These are phyloP conservation scores for Salix udensis DNA, from an alignment of 345 rosid genomes.

Conservation along the genomic window DNA sequence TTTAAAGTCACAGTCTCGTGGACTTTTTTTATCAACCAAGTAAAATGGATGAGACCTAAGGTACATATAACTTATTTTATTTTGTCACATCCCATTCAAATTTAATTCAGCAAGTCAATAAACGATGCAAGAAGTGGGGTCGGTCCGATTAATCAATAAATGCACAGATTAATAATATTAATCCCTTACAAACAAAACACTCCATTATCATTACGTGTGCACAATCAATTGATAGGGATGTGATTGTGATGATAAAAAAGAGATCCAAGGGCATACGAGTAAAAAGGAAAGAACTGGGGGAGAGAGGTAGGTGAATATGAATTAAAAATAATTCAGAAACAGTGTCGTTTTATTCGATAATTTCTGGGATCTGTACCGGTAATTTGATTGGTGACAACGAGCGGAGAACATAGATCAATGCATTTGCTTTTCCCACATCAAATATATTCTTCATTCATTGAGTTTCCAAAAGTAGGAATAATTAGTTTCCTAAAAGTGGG, in stretches of 20 bases:
- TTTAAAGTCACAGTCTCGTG: background rate
- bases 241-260: background rate
- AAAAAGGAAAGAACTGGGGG: background rate
- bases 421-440: background rate
- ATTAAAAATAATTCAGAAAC: background rate
- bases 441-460: background rate
- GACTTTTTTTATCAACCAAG: background rate
- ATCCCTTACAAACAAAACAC: background rate
- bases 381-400: background rate
- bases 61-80: too few relatives aligned
- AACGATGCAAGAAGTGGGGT: constrained; percentile 25
- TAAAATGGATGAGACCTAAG: too few relatives aligned
- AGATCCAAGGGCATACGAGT: too few relatives aligned
- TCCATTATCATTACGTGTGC: background rate
- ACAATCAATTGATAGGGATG: background rate
- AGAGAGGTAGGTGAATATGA: background rate
- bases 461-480: background rate
- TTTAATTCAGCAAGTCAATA: constrained; percentile 26
- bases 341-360: background rate
- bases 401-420: background rate
- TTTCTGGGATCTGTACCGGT: background rate
- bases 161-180: constrained; percentile 4
- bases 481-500: background rate
- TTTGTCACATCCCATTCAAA: background rate
- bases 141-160: constrained; percentile 30